These are phyloP conservation scores for Schwanniomyces polymorphus DNA, from an alignment of 805 yeast genomes.

Conservation along the genomic window DNA sequence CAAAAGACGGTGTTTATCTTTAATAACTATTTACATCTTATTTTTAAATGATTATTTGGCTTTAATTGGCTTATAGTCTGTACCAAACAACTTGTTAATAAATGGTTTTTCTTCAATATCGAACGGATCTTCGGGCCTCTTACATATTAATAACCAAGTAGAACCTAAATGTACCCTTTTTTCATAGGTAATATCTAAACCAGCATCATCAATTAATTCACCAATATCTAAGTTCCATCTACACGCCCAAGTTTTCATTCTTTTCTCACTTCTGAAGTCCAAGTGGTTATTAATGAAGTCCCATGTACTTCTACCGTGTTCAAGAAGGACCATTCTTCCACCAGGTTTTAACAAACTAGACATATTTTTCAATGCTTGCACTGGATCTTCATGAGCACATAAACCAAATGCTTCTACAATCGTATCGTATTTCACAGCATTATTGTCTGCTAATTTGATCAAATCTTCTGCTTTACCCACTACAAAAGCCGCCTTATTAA, in stretches of 20 bases:
- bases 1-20: conserved; percentile 17
- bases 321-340: conserved; percentile 83
- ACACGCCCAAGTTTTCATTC: conserved; percentile 94
- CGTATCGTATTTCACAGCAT: conserved; percentile 74
- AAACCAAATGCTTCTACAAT: conserved; percentile 92
- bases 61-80: conserved; percentile 27
- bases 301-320: conserved; percentile 89
- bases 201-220: conserved; percentile 78
- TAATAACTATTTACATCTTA: conserved; percentile 8
- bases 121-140: conserved; percentile 67
- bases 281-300: conserved; percentile 74
- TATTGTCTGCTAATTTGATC: conserved; percentile 49
- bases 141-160: conserved; percentile 82
- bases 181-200: conserved; percentile 78
- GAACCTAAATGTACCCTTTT: conserved; percentile 87
- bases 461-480: conserved; percentile 89
- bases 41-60: conserved; percentile 10
- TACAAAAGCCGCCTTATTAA: conserved; percentile 76
- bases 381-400: conserved; percentile 95
- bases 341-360: conserved; percentile 74
- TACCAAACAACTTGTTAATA: conserved; percentile 41
- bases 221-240: conserved; percentile 96
- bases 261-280: conserved; percentile 78
- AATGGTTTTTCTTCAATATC: conserved; percentile 43
- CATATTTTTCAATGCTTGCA: conserved; percentile 75